Evolutionary conservation across 2,329 filamentous ascomycete species (phyloP), one percentile per base, ranked within the genome.

Genomic region (Podosphaera aphanis): DNA sequence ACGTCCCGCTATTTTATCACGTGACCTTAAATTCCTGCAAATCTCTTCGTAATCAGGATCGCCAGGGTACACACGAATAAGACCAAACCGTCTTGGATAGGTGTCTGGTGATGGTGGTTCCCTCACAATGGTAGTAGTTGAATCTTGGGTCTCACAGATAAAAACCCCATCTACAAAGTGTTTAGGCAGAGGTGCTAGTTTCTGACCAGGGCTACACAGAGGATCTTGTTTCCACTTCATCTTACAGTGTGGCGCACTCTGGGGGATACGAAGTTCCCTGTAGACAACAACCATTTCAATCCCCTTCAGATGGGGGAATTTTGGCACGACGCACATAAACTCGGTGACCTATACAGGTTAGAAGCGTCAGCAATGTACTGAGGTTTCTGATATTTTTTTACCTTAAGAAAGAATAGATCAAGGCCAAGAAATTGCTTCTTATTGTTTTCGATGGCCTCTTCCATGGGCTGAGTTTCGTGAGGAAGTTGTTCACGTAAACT

Each of bases 321-420:
- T 70, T 4, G 73, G 67, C 10, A 77, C 61, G 37, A 70, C 66
- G 50, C 64, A 69, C 62, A 79, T 67, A 48, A 79, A 65, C 52
- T 79, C 75, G 25, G 73, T 74, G 45, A 73, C 63, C 73, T 77
- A 51, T 1, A 37, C 10, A 27, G 5, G 31, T 54, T 18, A 53
- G 50, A 48, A 58, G 47, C 18, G 2, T 3, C 25, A 6, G 6
- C 5, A 21, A 38, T 20, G 16, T 27, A 4, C 19, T 13, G 6
- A 16, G 13, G 19, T 11, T 38, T 25, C 16, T 20, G 41, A 49
- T 64, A 16, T 20, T 35, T 5, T 3, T 18, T 50, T 60, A 77
- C 73, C 65, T 76, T 78, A 50, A 79, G 69, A 53, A 79, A 78
- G 57, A 79, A 79, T 66, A 78, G 66, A 52, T 78, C 70, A 55